Percentiles rank a stretch among this genome's conserved stretches.
These are phyloP conservation scores for Malassezia sympodialis DNA, from an alignment of 1,284 basidiomycete species.

Conservation along the genomic window DNA sequence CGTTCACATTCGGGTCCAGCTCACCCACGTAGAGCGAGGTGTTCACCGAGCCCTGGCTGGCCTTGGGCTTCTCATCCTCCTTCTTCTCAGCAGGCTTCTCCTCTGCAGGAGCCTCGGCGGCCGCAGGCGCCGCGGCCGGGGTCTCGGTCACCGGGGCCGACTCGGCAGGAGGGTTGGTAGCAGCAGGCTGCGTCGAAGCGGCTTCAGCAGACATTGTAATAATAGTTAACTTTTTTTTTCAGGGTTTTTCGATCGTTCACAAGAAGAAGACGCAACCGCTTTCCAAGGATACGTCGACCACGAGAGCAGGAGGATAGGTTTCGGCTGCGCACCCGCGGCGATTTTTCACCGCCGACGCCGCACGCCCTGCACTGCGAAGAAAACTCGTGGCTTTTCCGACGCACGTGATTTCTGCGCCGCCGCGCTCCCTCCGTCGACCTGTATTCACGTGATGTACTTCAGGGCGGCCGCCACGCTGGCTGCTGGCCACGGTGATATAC, in stretches of 20 bases:
- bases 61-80: conserved; percentile 9
- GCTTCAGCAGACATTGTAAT: conserved; percentile 17
- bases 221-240: neutral
- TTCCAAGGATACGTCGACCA: neutral
- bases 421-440: neutral
- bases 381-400: neutral
- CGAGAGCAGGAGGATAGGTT: neutral
- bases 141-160: neutral
- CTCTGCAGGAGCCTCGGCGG: conserved; percentile 4
- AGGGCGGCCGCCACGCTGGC: neutral
- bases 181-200: conserved; percentile 18
- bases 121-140: conserved; percentile 8
- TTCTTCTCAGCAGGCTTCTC: conserved; percentile 6
- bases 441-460: neutral
- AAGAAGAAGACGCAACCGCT: neutral
- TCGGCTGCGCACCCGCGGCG: neutral
- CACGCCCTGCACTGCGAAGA: neutral
- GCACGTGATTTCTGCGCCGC: neutral
- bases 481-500: neutral
- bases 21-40: conserved; percentile 97
- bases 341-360: neutral
- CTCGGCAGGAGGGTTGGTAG: conserved; percentile 18
- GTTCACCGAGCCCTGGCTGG: conserved; percentile 27
- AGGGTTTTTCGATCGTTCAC: conserved; percentile 11
- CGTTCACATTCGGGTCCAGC: conserved; percentile 91